Conservation (phyloP, 306 rosid species). For the Trifolium dubium region DNA sequence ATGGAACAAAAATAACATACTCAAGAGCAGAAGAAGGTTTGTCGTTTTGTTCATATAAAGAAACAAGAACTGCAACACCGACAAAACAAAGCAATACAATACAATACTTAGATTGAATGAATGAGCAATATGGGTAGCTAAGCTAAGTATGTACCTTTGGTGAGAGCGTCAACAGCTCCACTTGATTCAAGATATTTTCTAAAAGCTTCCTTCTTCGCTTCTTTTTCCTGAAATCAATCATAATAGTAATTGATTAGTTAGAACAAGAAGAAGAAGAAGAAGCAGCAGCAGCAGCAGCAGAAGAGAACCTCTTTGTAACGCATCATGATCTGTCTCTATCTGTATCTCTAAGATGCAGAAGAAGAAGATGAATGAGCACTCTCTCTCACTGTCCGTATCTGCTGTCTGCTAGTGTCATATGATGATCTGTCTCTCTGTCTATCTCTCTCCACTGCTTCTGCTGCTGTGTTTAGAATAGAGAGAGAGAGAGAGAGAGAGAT, state of each 20-base stretch:
- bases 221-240: slow-evolving; percentile 65
- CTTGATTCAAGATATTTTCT: slow-evolving; percentile 93
- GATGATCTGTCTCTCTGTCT: too few species aligned
- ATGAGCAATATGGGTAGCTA: not conserved
- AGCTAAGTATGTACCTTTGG: slow-evolving; percentile 65
- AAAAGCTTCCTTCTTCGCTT: slow-evolving; percentile 87
- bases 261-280: too few species aligned
- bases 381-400: too few species aligned
- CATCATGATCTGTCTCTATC: too few species aligned
- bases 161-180: slow-evolving; percentile 92
- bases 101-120: not conserved
- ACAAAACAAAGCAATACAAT: not conserved
- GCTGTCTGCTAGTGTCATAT: too few species aligned
- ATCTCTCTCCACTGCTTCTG: too few species aligned
- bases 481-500: too few species aligned
- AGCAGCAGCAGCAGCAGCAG: too few species aligned
- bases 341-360: too few species aligned
- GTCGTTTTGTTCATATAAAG: slow-evolving; percentile 93
- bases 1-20: slow-evolving; percentile 43
- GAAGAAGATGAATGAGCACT: too few species aligned
- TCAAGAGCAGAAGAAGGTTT: slow-evolving; percentile 96
- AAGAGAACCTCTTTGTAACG: too few species aligned
- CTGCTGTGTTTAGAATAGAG: too few species aligned
- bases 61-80: slow-evolving; percentile 71
- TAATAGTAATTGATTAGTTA: not conserved